Conservation (phyloP, 805 yeast species). For the Starmera caribaea region DNA sequence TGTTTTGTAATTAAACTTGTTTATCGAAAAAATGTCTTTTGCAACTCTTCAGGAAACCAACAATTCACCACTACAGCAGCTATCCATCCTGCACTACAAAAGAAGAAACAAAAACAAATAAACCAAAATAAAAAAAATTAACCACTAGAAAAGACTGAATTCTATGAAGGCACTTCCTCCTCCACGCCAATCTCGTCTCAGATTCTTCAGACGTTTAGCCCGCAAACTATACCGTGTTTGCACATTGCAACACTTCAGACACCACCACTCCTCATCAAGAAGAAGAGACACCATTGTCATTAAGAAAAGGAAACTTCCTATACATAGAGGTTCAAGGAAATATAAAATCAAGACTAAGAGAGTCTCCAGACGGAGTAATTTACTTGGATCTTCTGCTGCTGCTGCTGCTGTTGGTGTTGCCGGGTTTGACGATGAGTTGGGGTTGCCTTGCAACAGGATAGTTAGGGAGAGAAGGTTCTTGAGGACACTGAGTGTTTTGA, state of each 20-base stretch:
- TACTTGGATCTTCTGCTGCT: no score
- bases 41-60: no score
- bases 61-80: no score
- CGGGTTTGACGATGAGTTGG: no score
- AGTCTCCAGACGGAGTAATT: neutral
- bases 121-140: neutral
- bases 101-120: no score
- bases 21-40: no score
- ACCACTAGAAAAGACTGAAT: constrained; percentile 1
- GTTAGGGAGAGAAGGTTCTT: no score
- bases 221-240: constrained; percentile 7
- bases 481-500: constrained; percentile 4
- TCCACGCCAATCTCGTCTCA: constrained; percentile 15
- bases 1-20: no score
- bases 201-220: constrained; percentile 10
- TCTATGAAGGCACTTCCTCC: constrained; percentile 17
- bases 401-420: no score
- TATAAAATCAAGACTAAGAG: constrained; percentile 11
- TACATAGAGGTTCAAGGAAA: constrained; percentile 12
- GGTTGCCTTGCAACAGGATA: no score
- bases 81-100: no score
- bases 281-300: constrained; percentile 5
- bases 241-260: constrained; percentile 10
- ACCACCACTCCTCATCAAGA: neutral
- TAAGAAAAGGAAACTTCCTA: constrained; percentile 13